phyloP scores from a whole-genome alignment of 1,284 basidiomycete genomes.

The Leccinum subfulvum region DNA sequence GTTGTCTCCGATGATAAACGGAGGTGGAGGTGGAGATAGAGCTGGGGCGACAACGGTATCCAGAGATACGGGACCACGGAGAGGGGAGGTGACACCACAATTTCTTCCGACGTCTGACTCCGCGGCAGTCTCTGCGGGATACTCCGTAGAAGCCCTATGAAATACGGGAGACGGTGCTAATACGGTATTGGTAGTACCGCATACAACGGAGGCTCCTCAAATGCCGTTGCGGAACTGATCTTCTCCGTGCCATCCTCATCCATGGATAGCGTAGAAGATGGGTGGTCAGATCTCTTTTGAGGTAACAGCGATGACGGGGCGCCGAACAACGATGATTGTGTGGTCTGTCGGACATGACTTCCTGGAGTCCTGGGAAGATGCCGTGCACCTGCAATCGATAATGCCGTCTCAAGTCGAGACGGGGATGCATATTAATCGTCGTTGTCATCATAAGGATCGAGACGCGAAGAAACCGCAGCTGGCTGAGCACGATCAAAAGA shows the following conservation, averaged over 20 bases:
- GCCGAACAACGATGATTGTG: constrained; percentile 36
- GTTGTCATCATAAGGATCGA: constrained; percentile 20
- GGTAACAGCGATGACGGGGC: constrained; percentile 33
- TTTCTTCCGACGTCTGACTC: constrained; percentile 26
- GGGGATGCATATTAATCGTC: constrained; percentile 47
- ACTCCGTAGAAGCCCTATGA: not conserved
- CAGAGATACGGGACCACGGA: not conserved
- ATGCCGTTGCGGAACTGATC: not conserved
- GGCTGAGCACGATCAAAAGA: constrained; percentile 2
- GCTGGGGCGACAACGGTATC: constrained; percentile 1
- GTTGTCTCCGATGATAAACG: constrained; percentile 14
- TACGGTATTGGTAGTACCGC: constrained; percentile 1
- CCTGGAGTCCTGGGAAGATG: constrained; percentile 34
- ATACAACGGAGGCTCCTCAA: constrained; percentile 7
- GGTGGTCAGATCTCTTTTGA: constrained; percentile 5
- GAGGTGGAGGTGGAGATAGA: constrained; percentile 18
- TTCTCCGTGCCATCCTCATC: constrained; percentile 5
- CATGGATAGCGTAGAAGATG: not conserved
- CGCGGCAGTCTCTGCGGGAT: constrained; percentile 9
- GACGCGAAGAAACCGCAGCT: constrained; percentile 9
- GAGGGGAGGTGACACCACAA: constrained; percentile 13
- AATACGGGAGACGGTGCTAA: constrained; percentile 3
- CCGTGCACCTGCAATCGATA: constrained; percentile 60
- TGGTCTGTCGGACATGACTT: constrained; percentile 9
- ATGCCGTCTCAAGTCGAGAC: constrained; percentile 58